Conservation (phyloP, 208 protist genomes). For the Trypanosoma lewisi region DNA sequence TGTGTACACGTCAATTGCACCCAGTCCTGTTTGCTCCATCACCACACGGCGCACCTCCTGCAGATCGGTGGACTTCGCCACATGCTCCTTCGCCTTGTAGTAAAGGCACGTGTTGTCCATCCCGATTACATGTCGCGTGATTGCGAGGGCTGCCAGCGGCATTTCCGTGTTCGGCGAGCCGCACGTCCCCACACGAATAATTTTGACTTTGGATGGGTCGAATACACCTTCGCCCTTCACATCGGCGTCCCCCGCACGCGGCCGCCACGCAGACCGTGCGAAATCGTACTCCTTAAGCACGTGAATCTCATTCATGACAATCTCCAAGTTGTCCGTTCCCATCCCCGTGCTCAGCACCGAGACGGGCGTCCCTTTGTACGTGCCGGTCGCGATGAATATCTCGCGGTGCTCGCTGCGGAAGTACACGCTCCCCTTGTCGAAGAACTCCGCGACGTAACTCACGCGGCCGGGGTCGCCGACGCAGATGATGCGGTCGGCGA, state of each 20-base stretch:
- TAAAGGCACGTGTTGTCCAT: conserved; percentile 85
- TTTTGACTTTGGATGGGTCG: conserved; percentile 46
- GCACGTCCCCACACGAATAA: conserved; percentile 79
- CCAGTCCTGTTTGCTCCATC: conserved; percentile 37
- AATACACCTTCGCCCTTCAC: conserved; percentile 23
- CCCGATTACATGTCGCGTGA: conserved; percentile 59
- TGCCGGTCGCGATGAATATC: conserved; percentile 64
- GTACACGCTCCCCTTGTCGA: conserved; percentile 53
- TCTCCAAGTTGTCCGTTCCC: conserved; percentile 82
- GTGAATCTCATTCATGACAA: conserved; percentile 75
- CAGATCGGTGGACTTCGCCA: conserved; percentile 33
- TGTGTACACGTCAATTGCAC: conserved; percentile 57
- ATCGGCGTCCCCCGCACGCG: conserved; percentile 28
- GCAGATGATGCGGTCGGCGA: conserved; percentile 72
- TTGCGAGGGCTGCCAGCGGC: conserved; percentile 44
- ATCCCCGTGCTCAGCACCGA: conserved; percentile 75
- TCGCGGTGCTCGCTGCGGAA: conserved; percentile 63
- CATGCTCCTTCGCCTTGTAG: conserved; percentile 35
- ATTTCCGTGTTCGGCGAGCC: conserved; percentile 54
- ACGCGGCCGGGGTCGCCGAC: conserved; percentile 75
- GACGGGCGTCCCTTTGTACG: conserved; percentile 66
- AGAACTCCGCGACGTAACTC: conserved; percentile 42
- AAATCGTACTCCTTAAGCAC: conserved; percentile 78
- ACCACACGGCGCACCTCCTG: conserved; percentile 36
- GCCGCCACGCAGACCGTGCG: conserved; percentile 35